phyloP scores from a whole-genome alignment of 768 basidiomycete genomes.

The Russula griseocarnosa region DNA sequence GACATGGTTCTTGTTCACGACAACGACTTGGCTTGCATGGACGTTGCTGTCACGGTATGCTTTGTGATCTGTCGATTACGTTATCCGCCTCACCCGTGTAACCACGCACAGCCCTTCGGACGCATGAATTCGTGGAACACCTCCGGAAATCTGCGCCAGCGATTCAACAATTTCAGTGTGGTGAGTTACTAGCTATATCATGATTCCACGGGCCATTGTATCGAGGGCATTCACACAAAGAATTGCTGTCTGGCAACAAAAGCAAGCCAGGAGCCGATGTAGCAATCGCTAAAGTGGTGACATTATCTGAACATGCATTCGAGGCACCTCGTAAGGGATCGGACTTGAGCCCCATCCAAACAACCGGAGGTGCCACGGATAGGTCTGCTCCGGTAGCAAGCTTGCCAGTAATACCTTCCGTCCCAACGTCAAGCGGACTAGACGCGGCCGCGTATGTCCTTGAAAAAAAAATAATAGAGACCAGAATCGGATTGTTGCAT shows the following conservation, averaged over 20 bases:
- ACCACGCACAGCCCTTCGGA: background rate
- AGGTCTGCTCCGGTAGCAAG: constrained; percentile 37
- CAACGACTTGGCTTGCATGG: background rate
- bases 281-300: background rate
- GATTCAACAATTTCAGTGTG: background rate
- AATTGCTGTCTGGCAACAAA: background rate
- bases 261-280: background rate
- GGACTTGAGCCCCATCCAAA: background rate
- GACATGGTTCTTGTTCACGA: background rate
- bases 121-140: background rate
- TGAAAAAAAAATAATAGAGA: constrained; percentile 76
- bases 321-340: background rate
- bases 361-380: constrained; percentile 36
- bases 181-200: background rate
- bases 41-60: background rate
- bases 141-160: background rate
- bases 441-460: constrained; percentile 79
- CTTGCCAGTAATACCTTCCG: constrained; percentile 29
- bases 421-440: constrained; percentile 53
- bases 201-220: background rate
- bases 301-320: background rate
- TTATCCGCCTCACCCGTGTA: background rate
- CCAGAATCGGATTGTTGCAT: constrained; percentile 80
- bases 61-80: background rate
- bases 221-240: background rate